Percentiles rank a stretch among this genome's conserved stretches.
Conservation (phyloP, 169 alveolate genomes). For the Plasmodium gonderi region DNA sequence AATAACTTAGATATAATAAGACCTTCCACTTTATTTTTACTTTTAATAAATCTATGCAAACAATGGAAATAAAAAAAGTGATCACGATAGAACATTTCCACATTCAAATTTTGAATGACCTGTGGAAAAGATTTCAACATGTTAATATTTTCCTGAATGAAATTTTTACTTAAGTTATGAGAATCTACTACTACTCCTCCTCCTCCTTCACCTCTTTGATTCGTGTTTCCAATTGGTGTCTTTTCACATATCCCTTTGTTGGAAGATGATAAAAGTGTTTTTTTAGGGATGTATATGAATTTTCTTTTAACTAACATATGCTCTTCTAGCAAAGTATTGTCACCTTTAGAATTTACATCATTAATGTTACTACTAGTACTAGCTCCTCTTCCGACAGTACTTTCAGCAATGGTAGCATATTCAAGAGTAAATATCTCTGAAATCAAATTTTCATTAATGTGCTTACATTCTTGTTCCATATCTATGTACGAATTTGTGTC, state of each 20-base stretch:
- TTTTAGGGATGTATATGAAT: conserved; percentile 35
- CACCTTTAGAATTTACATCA: too few relatives aligned
- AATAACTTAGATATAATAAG: conserved; percentile 17
- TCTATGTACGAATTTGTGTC: not conserved
- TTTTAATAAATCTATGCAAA: conserved; percentile 35
- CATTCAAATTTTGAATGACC: conserved; percentile 28
- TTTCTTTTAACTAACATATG: not conserved
- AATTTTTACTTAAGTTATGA: not conserved
- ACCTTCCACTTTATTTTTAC: conserved; percentile 67
- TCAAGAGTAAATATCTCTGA: conserved; percentile 4
- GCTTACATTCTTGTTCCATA: conserved; percentile 51
- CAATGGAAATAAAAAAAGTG: conserved; percentile 52
- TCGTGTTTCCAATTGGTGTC: not conserved
- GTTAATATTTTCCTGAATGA: conserved; percentile 44
- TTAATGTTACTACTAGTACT: not conserved
- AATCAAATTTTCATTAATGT: conserved; percentile 32
- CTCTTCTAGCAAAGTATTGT: not conserved
- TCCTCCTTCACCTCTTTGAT: not conserved
- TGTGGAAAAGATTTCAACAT: conserved; percentile 61
- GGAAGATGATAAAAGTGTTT: not conserved
- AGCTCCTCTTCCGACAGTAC: not conserved
- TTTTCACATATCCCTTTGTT: not conserved
- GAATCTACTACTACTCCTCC: not conserved
- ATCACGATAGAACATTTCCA: conserved; percentile 66
- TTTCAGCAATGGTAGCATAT: not conserved